Evolutionary conservation across 176 grass and related monocot species (phyloP).

Genomic region (Neostapfia colusana): DNA sequence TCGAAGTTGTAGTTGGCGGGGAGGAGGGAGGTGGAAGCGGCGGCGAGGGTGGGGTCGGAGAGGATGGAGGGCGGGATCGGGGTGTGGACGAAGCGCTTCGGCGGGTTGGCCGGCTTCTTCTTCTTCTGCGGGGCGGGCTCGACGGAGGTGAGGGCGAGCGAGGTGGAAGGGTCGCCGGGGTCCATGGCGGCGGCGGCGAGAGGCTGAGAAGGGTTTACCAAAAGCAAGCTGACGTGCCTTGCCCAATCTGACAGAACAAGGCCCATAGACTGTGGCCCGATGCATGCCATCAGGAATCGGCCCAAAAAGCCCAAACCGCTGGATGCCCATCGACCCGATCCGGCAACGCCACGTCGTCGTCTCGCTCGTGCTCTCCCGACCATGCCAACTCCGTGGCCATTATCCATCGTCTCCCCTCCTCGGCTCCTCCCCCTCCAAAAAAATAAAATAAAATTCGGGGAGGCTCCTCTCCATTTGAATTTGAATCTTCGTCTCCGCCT

Average conservation of each 20-base stretch:
- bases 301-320: too few species aligned
- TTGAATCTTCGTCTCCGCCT: too few species aligned
- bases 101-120: constrained; percentile 24
- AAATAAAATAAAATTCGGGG: too few species aligned
- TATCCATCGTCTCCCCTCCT: too few species aligned
- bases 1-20: constrained; percentile 79
- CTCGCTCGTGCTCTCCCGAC: too few species aligned
- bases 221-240: neutral
- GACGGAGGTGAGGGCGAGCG: constrained; percentile 31
- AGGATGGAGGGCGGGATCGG: constrained; percentile 81
- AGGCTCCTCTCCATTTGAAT: neutral
- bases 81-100: constrained; percentile 85
- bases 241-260: neutral
- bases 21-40: constrained; percentile 70
- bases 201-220: constrained; percentile 34
- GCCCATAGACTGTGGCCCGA: neutral
- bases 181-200: constrained; percentile 53
- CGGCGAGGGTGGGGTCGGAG: constrained; percentile 61
- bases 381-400: too few species aligned
- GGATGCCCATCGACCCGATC: too few species aligned
- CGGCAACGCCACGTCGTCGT: neutral
- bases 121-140: constrained; percentile 1
- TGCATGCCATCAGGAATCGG: neutral
- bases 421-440: neutral
- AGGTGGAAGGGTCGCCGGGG: constrained; percentile 39